Base-by-base conservation (phyloP, 1,284 basidiomycete genomes). In the Sanguinoderma infundibulare region DNA sequence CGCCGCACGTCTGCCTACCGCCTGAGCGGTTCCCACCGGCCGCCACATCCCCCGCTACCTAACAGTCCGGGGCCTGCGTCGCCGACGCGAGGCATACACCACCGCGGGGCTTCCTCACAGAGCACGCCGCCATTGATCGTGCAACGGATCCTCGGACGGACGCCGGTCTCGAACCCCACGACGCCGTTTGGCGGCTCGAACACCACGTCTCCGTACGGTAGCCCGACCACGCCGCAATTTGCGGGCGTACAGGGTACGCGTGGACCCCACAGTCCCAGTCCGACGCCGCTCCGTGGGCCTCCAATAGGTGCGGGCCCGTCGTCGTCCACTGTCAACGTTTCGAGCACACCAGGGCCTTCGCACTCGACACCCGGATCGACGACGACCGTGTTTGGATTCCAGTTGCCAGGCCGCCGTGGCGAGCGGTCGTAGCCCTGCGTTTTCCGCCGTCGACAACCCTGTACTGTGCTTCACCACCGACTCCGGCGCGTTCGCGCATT, bases 31-130 rank as follows among this genome's bases (percentile, higher is more conserved):
- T 77, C 79, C 22, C 75, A 74, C 56, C 78, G 82, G 30, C 79
- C 79, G 20, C 78, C 80, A 3, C 84, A 86, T 56, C 85, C 85
- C 1, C 85, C 84, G 3, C 70, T 86, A 22, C 83, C 85, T 51
- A 61, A 60, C 26, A 50, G n/a, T n/a, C n/a, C 67, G 17, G 61
- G 59, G 14, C 61, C 65, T 20, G 35, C 65, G 10, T 65, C 66
- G 20, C 64, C 67, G 4, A 59, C 65, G 34, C 59, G 57, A 7
- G 35, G 53, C 2, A 50, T 62, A 34, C 69, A 69, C 52, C 52
- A 57, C 4, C 59, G 60, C n/a, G 59, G 60, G 17, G 55, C 49
- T 5, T 64, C 65, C 17, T 65, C 67, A 36, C 65, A 66, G 61
- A 57, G 38, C 36, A 60, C 65, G 24, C 62, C 67, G 42, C 74